These are phyloP conservation scores for Podospora bellae-mahoneyi DNA, from an alignment of 495 filamentous ascomycete species.

Conservation along the genomic window DNA sequence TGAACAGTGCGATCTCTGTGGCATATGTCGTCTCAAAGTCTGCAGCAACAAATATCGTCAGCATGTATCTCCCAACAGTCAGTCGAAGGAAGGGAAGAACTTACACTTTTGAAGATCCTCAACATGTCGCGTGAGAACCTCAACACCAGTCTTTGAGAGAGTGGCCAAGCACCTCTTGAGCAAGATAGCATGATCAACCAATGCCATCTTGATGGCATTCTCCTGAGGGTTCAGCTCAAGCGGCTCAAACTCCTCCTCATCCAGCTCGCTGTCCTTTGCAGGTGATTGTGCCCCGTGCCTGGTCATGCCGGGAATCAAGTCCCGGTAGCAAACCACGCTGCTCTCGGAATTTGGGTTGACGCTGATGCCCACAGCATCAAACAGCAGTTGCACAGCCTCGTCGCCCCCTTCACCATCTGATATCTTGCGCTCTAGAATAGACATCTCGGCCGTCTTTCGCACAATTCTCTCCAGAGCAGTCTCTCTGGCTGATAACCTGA, in stretches of 20 bases:
- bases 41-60: conserved; percentile 22
- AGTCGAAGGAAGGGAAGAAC: conserved; percentile 25
- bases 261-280: conserved; percentile 43
- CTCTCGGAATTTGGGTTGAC: conserved; percentile 63
- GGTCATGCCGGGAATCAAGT: conserved; percentile 57
- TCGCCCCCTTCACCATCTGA: conserved; percentile 66
- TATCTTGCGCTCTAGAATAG: conserved; percentile 68
- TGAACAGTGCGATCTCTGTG: conserved; percentile 58
- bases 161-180: conserved; percentile 78
- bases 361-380: conserved; percentile 69
- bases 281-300: conserved; percentile 43
- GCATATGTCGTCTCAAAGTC: conserved; percentile 62
- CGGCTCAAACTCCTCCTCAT: conserved; percentile 49
- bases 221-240: conserved; percentile 63
- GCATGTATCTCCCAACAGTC: not conserved
- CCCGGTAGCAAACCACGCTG: conserved; percentile 71
- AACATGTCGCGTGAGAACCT: conserved; percentile 40
- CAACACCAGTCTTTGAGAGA: conserved; percentile 59
- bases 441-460: conserved; percentile 84
- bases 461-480: conserved; percentile 88
- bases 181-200: conserved; percentile 84
- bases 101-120: conserved; percentile 52
- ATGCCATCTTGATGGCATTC: conserved; percentile 77
- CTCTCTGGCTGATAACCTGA: conserved; percentile 70
- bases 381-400: conserved; percentile 55